A percentile compares a stretch with the other conserved stretches of the same genome.
phyloP scores from a whole-genome alignment of 1,139 yeast species.

The Debaryomyces subglobosus region DNA sequence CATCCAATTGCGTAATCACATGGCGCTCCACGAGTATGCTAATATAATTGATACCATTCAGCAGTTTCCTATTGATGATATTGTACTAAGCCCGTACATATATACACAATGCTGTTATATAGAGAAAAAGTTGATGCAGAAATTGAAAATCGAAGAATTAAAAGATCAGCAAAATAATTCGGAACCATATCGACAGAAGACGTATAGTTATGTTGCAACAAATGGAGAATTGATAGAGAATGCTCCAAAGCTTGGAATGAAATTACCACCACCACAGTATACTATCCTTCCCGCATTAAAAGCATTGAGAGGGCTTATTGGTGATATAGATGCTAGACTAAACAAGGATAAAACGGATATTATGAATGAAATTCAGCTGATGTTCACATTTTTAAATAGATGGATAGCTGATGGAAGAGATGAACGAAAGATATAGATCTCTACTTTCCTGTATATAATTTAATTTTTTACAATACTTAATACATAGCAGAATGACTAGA shows the following conservation, averaged over 20 bases:
- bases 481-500: not conserved
- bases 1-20: conserved; percentile 26
- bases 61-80: conserved; percentile 34
- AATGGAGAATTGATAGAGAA: conserved; percentile 3
- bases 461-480: not conserved
- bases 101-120: conserved; percentile 34
- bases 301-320: conserved; percentile 34
- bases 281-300: conserved; percentile 14
- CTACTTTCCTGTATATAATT: conserved; percentile 12
- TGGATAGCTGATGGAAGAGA: conserved; percentile 24
- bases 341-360: conserved; percentile 34
- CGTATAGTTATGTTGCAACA: not conserved
- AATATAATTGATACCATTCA: conserved; percentile 25
- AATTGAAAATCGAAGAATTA: not conserved
- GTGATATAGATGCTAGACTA: conserved; percentile 35
- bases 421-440: conserved; percentile 11
- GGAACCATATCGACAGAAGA: not conserved
- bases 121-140: conserved; percentile 21
- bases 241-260: conserved; percentile 3
- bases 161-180: not conserved
- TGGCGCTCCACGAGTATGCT: conserved; percentile 22
- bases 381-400: conserved; percentile 28
- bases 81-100: conserved; percentile 39
- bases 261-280: conserved; percentile 4
- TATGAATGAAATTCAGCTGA: conserved; percentile 18